Conservation (phyloP, 352 stramenopile genomes). For the Pythium aristosporum region DNA sequence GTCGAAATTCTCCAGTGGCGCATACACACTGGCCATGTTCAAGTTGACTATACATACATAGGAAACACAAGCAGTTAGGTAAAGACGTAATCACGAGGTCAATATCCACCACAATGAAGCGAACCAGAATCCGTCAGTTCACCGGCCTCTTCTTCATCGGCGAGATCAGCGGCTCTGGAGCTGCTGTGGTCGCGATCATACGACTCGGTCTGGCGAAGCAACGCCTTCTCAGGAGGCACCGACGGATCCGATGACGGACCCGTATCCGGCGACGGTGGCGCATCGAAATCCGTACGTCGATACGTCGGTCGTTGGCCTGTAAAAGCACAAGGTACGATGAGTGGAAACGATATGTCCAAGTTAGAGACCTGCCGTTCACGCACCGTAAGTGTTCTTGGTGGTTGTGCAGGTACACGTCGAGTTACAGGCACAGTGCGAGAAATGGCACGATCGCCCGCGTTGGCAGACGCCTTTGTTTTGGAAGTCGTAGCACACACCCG, state of each 20-base stretch:
- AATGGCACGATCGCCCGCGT: constrained; percentile 81
- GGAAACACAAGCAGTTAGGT: neutral
- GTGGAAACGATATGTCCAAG: neutral
- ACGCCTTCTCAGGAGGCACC: constrained; percentile 41
- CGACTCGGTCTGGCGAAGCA: constrained; percentile 39
- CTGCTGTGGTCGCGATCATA: constrained; percentile 44
- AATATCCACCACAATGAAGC: constrained; percentile 1
- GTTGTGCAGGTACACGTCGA: constrained; percentile 82
- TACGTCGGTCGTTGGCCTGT: constrained; percentile 80
- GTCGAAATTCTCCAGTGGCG: constrained; percentile 73
- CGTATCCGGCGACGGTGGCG: constrained; percentile 58
- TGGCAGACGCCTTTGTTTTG: constrained; percentile 88
- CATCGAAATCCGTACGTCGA: constrained; percentile 79
- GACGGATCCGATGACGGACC: constrained; percentile 31
- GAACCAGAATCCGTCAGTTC: constrained; percentile 65
- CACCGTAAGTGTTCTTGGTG: constrained; percentile 85
- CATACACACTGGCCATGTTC: constrained; percentile 68
- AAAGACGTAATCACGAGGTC: neutral
- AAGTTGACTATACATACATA: constrained; percentile 39
- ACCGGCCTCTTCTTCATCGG: constrained; percentile 68
- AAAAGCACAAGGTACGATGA: neutral
- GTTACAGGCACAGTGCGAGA: constrained; percentile 87
- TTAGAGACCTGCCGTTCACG: neutral
- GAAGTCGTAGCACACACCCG: constrained; percentile 87
- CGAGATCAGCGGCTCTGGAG: constrained; percentile 29